Conservation (phyloP, 129 eudicot species). For the Tagetes patula region DNA sequence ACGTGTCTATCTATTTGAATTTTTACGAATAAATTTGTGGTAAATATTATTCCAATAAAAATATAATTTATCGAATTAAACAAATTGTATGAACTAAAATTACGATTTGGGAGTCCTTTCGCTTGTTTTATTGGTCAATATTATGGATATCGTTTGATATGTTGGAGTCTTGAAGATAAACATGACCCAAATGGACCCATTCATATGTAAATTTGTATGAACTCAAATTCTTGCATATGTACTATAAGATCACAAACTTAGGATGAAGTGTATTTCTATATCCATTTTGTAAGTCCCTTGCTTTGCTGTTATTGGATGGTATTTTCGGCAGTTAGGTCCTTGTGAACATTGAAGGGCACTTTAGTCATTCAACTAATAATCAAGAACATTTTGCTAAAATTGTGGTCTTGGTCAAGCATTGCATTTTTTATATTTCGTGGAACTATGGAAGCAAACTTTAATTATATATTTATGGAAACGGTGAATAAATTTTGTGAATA, state of each 20-base stretch:
- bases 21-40: not conserved
- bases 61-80: too few species aligned
- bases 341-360: not conserved
- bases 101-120: not conserved
- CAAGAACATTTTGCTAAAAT: constrained; percentile 5
- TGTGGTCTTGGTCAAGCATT: constrained; percentile 7
- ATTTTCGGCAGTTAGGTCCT: too few species aligned
- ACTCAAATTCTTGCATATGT: too few species aligned
- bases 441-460: constrained; percentile 2
- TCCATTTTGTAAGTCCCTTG: too few species aligned
- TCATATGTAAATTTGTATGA: too few species aligned
- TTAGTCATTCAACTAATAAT: not conserved
- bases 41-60: too few species aligned
- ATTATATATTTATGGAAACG: not conserved
- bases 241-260: too few species aligned
- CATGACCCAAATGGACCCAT: too few species aligned
- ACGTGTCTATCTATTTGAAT: not conserved
- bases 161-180: not conserved
- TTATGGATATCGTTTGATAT: not conserved
- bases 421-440: not conserved
- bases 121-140: not conserved
- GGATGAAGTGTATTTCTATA: too few species aligned
- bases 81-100: too few species aligned
- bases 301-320: too few species aligned
- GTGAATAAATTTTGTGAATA: constrained; percentile 8